A percentile compares a stretch with the other conserved stretches of the same genome.
Evolutionary conservation across 2,329 filamentous ascomycete species (phyloP).

Genomic region (Akanthomyces uredinophilus): DNA sequence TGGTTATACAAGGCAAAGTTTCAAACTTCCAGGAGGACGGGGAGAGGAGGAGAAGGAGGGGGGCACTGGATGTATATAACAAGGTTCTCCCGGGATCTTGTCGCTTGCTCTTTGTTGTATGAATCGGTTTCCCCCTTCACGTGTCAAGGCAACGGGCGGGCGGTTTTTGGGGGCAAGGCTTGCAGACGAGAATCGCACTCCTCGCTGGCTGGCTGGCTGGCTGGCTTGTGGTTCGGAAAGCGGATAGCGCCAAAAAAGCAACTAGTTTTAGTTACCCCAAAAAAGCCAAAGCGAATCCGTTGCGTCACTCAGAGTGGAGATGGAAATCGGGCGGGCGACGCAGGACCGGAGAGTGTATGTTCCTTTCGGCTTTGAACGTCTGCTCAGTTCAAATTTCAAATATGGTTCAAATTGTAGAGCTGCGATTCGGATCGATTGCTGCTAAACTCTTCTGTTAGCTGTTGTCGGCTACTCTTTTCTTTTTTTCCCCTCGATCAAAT

Average conservation of each 20-base stretch:
- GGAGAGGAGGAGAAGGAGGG: background rate
- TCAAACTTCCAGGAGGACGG: background rate
- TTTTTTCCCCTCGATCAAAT: background rate
- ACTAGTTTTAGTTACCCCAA: background rate
- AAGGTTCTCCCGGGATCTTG: constrained; percentile 12
- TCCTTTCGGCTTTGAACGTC: background rate
- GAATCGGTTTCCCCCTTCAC: constrained; percentile 25
- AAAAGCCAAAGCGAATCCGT: constrained; percentile 7
- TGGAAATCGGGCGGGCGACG: background rate
- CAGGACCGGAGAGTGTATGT: constrained; percentile 1
- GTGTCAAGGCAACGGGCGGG: constrained; percentile 23
- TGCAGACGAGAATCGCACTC: background rate
- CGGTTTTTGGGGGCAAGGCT: background rate
- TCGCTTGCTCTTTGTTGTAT: constrained; percentile 12
- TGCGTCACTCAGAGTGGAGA: constrained; percentile 12
- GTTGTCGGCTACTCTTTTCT: background rate
- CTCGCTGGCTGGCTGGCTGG: background rate
- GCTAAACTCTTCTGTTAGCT: background rate
- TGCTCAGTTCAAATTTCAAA: background rate
- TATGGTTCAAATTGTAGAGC: too few species aligned
- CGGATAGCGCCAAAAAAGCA: constrained; percentile 9
- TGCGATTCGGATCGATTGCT: background rate
- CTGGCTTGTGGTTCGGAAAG: constrained; percentile 8
- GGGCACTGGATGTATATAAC: constrained; percentile 9
- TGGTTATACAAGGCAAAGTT: background rate